phyloP scores from a whole-genome alignment of 768 basidiomycete genomes.

The Clavaria fumosa region DNA sequence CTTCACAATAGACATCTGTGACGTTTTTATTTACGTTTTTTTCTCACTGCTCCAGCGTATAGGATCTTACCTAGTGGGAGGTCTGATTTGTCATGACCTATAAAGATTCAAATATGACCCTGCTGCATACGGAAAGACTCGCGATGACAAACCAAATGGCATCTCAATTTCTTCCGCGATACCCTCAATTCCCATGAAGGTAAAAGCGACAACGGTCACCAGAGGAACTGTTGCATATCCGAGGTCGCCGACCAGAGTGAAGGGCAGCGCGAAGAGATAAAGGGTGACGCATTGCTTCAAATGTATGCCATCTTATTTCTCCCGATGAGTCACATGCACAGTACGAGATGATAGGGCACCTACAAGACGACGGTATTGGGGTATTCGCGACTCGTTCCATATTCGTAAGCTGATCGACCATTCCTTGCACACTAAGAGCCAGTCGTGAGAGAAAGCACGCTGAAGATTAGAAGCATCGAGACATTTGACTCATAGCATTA shows the following conservation, averaged over 20 bases:
- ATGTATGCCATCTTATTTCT: constrained; percentile 60
- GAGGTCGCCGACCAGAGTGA: constrained; percentile 70
- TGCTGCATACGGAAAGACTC: not conserved
- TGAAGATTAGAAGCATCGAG: constrained; percentile 10
- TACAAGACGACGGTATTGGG: constrained; percentile 65
- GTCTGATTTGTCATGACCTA: constrained; percentile 49
- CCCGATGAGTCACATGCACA: not conserved
- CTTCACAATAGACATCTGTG: constrained; percentile 69
- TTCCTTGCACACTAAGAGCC: constrained; percentile 44
- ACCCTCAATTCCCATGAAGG: constrained; percentile 88
- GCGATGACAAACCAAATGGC: constrained; percentile 58
- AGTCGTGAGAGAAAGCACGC: constrained; percentile 4
- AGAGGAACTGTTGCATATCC: constrained; percentile 78
- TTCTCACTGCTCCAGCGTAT: too few species aligned
- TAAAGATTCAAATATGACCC: not conserved
- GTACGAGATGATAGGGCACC: constrained; percentile 12
- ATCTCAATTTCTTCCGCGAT: constrained; percentile 92
- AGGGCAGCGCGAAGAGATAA: constrained; percentile 82
- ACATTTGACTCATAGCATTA: constrained; percentile 65
- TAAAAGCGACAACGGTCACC: constrained; percentile 77
- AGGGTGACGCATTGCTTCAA: constrained; percentile 91
- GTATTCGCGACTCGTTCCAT: constrained; percentile 92
- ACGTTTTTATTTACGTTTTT: constrained; percentile 2
- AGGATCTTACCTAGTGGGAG: constrained; percentile 50
- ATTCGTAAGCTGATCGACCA: constrained; percentile 71